phyloP scores from a whole-genome alignment of 2,329 filamentous ascomycete genomes.

The Colletotrichum musae region DNA sequence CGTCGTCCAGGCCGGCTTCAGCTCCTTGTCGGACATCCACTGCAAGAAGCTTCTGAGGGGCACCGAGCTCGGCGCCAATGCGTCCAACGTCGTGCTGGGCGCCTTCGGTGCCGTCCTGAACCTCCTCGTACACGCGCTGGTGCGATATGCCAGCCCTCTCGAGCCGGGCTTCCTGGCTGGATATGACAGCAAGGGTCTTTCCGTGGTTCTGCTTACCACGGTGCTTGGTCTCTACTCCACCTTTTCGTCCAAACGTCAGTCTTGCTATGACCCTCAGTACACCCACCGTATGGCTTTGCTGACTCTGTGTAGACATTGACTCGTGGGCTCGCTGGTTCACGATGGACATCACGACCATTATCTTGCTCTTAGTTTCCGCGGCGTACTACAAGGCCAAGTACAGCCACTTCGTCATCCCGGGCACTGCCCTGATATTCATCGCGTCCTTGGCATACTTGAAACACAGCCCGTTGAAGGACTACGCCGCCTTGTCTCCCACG shows the following conservation, averaged over 20 bases:
- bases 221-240: slow-evolving; percentile 49
- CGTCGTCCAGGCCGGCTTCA: slow-evolving; percentile 48
- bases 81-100: slow-evolving; percentile 49
- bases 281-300: not conserved
- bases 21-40: slow-evolving; percentile 50
- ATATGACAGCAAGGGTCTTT: slow-evolving; percentile 44
- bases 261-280: not conserved
- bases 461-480: slow-evolving; percentile 42
- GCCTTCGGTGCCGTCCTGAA: slow-evolving; percentile 48
- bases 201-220: slow-evolving; percentile 49
- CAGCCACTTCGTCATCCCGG: slow-evolving; percentile 46
- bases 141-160: slow-evolving; percentile 43
- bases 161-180: slow-evolving; percentile 46
- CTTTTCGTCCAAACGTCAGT: slow-evolving; percentile 48
- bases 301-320: slow-evolving; percentile 45
- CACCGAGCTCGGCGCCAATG: slow-evolving; percentile 48
- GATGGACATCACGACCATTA: slow-evolving; percentile 47
- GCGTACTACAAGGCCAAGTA: slow-evolving; percentile 45
- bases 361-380: slow-evolving; percentile 48
- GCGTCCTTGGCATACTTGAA: slow-evolving; percentile 49
- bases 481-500: not conserved
- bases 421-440: slow-evolving; percentile 47
- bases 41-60: slow-evolving; percentile 50
- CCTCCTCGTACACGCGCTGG: slow-evolving; percentile 46
- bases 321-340: slow-evolving; percentile 50